Evolutionary conservation across 208 protist genomes (phyloP), one percentile per base, ranked within the genome.

Genomic region (Herpetomonas samuelpessoai): DNA sequence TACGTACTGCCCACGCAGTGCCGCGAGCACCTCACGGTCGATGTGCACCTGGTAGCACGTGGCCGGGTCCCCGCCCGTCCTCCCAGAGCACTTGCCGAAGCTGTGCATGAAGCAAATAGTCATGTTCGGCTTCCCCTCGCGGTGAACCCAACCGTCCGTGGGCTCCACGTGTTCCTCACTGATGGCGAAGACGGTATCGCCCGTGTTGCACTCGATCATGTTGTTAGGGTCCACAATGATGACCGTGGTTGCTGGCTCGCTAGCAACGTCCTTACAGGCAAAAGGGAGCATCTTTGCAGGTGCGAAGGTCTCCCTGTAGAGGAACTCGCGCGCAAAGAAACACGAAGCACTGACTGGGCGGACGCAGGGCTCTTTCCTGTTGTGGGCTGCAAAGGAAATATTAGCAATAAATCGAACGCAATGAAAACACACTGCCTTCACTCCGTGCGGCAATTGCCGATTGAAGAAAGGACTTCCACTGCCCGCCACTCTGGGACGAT

Each of bases 31-130:
- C 21, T 56, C 56, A 19, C 47, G 10, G n/a, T 55, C 56, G 45
- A 69, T 61, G 55, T 69, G 64, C 2, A 69, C 49, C 19, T 69
- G 64, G 29, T 54, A 56, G 54, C 64, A 69, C 24, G 55, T 69
- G 28, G 41, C 54, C 3, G 54, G 52, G 21, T 69, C 56, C 6
- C 56, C 31, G 24, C 51, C 49, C 14, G 30, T 51, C 18, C 54
- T 48, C 3, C 64, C 64, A 18, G 35, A 48, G 49, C 64, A 69
- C 47, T 69, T 69, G 27, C 64, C 64, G 24, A 69, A 69, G 35
- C 64, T 69, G 54, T 69, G 64, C 64, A 69, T 69, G 38, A 62
- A 62, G 24, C 64, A 69, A 29, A 69, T 57, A 9, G 55, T 63
- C 18, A 69, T 41, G 10, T 29, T 56, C 9, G 56, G 54, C 48